Base-by-base conservation (phyloP, 768 basidiomycete species). In the Boletus subcaerulescens region DNA sequence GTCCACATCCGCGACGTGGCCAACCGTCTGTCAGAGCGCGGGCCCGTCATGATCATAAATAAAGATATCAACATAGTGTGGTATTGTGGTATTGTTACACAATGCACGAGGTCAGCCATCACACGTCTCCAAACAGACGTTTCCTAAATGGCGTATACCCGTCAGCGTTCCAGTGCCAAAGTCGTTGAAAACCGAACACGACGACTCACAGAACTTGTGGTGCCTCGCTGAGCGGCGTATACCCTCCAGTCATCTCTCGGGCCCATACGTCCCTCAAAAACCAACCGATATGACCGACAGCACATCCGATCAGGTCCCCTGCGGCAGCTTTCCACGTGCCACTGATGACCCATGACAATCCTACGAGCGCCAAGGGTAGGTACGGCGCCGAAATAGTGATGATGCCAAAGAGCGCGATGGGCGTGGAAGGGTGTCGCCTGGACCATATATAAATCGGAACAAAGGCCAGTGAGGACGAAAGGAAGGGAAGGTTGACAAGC, bases 361-460 rank as follows among this genome's bases (percentile, higher is more conserved):
- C 88, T 20, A 98, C 90, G 33, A 98, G 86, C 0, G 93, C 93
- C 31, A 95, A 73, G 3, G 96, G 96, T 7, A 99, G 85, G 71
- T 99, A 98, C 0, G 96, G 93, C 0, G 96, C 96, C 0, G 92
- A 89, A 65, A 99, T 94, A 4, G 92, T 98, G 64, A 98, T 79
- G 26, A 98, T 76, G 10, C 96, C 96, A 63, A 99, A 97, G 15
- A 99, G 82, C 3, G 93, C 95, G 54, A 99, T 93, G n/a, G 93
- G 92, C 4, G 93, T 92, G 5, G 88, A 85, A 4, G 96, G 94
- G 68, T 99, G 96, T 20, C 94, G 81, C 50, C 96, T 78, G 17
- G 94, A 93, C 97, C 97, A 99, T 56, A 98, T 78, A 70, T 99
- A 99, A 39, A 98, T 97, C 4, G 96, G 89, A 3, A 96, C 91